Evolutionary conservation across 495 filamentous ascomycete genomes (phyloP).

Genomic region (Daldinia vernicosa): DNA sequence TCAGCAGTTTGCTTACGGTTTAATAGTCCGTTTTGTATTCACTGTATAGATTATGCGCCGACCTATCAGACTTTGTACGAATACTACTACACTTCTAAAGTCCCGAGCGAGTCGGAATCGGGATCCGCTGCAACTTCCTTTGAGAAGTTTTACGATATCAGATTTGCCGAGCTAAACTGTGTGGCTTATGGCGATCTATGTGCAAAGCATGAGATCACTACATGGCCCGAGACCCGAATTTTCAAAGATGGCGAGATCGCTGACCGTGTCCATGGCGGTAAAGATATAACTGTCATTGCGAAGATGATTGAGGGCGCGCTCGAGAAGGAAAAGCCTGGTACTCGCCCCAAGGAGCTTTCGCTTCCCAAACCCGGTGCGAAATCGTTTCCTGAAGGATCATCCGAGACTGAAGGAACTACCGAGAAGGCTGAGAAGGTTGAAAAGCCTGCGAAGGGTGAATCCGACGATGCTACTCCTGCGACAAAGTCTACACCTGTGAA

Average conservation of each 20-base stretch:
- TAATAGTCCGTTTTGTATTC: conserved; percentile 70
- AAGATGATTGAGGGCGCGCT: conserved; percentile 78
- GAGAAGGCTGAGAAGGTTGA: conserved; percentile 36
- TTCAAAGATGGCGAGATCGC: conserved; percentile 81
- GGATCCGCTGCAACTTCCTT: conserved; percentile 48
- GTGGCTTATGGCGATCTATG: conserved; percentile 80
- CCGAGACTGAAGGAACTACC: conserved; percentile 19
- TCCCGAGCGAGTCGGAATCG: conserved; percentile 45
- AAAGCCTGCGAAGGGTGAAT: conserved; percentile 36
- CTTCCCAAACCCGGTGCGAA: conserved; percentile 54
- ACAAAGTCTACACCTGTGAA: conserved; percentile 27
- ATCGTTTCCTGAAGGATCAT: conserved; percentile 23
- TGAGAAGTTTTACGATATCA: conserved; percentile 84
- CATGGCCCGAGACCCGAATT: conserved; percentile 79
- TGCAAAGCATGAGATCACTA: conserved; percentile 65
- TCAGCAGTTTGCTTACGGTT: conserved; percentile 14
- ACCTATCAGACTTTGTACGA: conserved; percentile 94
- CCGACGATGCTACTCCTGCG: conserved; percentile 45
- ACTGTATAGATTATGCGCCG: conserved; percentile 83
- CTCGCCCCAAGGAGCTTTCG: conserved; percentile 64
- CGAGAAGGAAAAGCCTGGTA: conserved; percentile 81
- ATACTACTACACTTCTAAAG: conserved; percentile 92
- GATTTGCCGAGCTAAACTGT: conserved; percentile 88
- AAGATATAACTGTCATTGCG: conserved; percentile 68
- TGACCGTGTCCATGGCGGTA: conserved; percentile 67